Base-by-base conservation (phyloP, 2,329 filamentous ascomycete genomes). In the Penicillium sp. region DNA sequence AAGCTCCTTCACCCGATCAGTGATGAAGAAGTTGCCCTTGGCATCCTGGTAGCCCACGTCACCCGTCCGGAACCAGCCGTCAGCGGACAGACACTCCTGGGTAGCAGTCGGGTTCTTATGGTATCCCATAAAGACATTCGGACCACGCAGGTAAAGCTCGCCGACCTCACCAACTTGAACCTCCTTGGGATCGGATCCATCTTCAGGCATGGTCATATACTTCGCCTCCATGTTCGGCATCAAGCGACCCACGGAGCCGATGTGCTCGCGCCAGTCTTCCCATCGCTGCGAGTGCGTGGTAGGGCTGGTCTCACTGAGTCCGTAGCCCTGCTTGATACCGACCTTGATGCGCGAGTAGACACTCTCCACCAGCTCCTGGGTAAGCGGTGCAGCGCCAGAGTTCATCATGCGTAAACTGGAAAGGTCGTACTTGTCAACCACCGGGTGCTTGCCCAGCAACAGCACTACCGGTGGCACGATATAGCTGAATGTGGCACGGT, bases 301-400 rank as follows among this genome's bases (percentile, higher is more conserved):
- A 0, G 92, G 92, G 25, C 87, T 87, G 14, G 91, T 95, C 77
- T 97, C 93, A 5, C 87, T 91, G 5, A 97, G 81, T 0, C 93
- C 93, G 69, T 96, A 97, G 18, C 90, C 92, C 75, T 97, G 93
- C 79, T 96, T 97, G 57, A 96, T 85, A 2, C 88, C 87, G 20
- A 95, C 81, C 49, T 85, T 85, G 55, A 94, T 84, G 7, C 92
- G 85, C 20, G 83, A 74, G 79, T 90, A 89, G 3, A 94, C 84
- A 8, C 85, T 82, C 53, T 91, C 85, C 1, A 93, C 89, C 2
- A 97, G 82, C 59, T 96, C 91, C 29, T 80, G 78, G 0, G 90
- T 93, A 40, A 97, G 78, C 0, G 93, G 93, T 0, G 93, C 92
- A 0, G 92, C 93, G 23, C 90, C 93, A 0, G 85, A 92, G 74